Base-by-base conservation (phyloP, 148 eudicot genomes). In the Vaccinium macrocarpon region DNA sequence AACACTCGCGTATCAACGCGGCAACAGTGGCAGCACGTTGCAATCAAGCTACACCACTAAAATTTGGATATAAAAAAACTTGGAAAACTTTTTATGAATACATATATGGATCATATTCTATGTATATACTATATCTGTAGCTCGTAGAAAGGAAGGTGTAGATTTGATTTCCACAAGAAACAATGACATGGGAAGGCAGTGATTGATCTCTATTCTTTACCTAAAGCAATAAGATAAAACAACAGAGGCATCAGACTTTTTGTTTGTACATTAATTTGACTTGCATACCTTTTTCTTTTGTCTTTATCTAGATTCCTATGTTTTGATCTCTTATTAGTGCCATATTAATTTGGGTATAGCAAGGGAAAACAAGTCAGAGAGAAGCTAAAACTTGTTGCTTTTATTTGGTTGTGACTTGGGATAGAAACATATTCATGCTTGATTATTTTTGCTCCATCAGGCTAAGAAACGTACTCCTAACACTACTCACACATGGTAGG, bases 291-390 rank as follows among this genome's bases (percentile, higher is more conserved):
- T 21, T 19, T 59, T 61, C 68, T 21, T 7, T 61, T 61, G 27
- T n/a, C 27, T n/a, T 61, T 8, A 61, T 61, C 27, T 61, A 61
- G 27, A 61, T n/a, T n/a, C 27, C 27, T n/a, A 61, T 61, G 68
- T 61, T 61, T 61, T 61, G 68, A 61, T 61, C 68, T 61, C 23
- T 61, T 61, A 61, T 61, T 61, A 61, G 68, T 61, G 68, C 62
- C 62, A 19, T 18, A 19, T 57, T 57, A 19, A 19, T 57, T 57
- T 57, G 10, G 66, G 66, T 21, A 61, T 61, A 21, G 2, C 25
- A 59, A 15, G 9, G 64, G 64, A 21, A 61, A 21, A 21, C 66
- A 61, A 61, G 66, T 61, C 25, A 59, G 25, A 21, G 66, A 61
- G 66, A 61, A 61, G 21, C 66, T 61, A 21, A 61, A 61, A 21